phyloP scores from a whole-genome alignment of 2,329 filamentous ascomycete genomes.

The Tolypocladium amazonense region DNA sequence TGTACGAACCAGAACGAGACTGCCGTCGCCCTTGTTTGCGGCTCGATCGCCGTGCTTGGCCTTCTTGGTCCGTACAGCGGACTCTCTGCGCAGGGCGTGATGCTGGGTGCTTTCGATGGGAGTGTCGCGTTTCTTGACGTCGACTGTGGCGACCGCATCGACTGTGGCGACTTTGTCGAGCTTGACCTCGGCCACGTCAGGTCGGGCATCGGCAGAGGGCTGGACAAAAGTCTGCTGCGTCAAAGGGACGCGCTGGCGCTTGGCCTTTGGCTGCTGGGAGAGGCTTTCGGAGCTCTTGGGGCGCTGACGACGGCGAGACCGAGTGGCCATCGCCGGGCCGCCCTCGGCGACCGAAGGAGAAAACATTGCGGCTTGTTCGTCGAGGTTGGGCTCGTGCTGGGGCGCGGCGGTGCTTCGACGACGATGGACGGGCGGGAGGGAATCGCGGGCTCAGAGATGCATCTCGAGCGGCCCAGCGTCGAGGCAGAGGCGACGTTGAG shows the following conservation, averaged over 20 bases:
- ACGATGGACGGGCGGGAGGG: conserved; percentile 6
- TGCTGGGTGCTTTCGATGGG: conserved; percentile 28
- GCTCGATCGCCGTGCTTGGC: conserved; percentile 50
- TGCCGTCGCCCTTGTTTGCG: conserved; percentile 54
- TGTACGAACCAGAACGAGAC: conserved; percentile 50
- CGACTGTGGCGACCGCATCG: conserved; percentile 26
- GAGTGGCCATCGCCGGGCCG: conserved; percentile 44
- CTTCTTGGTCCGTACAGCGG: conserved; percentile 52
- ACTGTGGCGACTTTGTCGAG: conserved; percentile 34
- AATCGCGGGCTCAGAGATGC: conserved; percentile 11
- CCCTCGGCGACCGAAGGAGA: conserved; percentile 41
- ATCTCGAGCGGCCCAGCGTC: conserved; percentile 13
- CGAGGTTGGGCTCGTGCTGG: conserved; percentile 6
- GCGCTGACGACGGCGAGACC: conserved; percentile 51
- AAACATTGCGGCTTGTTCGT: conserved; percentile 37
- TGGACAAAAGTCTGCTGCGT: conserved; percentile 46
- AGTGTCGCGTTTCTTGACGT: conserved; percentile 30
- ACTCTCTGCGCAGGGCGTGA: conserved; percentile 35
- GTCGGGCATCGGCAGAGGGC: conserved; percentile 28
- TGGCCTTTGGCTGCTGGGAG: conserved; percentile 49
- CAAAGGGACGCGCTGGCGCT: conserved; percentile 49
- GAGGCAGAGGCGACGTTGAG: conserved; percentile 1
- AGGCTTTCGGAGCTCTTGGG: conserved; percentile 45
- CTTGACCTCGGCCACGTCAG: conserved; percentile 48
- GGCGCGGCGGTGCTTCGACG: conserved; percentile 2